A percentile compares a stretch with the other conserved stretches of the same genome.
Evolutionary conservation across 441 rosid genomes (phyloP).

Genomic region (Geranium incanum): DNA sequence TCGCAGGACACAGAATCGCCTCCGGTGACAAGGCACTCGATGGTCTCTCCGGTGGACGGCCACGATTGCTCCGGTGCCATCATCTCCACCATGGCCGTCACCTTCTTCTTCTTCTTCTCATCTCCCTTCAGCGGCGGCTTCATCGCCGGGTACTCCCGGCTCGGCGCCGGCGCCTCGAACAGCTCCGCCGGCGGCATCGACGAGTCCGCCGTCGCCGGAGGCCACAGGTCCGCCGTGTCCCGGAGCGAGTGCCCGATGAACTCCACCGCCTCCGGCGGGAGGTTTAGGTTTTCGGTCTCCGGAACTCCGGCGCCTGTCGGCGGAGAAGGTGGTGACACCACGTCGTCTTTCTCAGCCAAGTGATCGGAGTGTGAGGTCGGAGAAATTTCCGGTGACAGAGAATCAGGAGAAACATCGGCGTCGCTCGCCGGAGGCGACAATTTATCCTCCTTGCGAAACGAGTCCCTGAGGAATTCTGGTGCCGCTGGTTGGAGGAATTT

Average conservation of each 20-base stretch:
- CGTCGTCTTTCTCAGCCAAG: too few species aligned
- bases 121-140: not conserved
- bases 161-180: not conserved
- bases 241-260: not conserved
- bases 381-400: too few species aligned
- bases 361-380: too few species aligned
- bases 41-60: conserved; percentile 3
- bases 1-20: conserved; percentile 1
- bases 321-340: not conserved
- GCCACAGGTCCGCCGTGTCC: not conserved
- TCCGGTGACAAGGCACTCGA: not conserved
- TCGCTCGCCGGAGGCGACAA: not conserved
- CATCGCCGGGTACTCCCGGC: not conserved
- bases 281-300: not conserved
- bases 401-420: not conserved
- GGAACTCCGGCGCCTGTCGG: not conserved
- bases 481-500: not conserved
- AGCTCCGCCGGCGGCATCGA: not conserved
- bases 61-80: conserved; percentile 2
- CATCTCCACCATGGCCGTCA: not conserved
- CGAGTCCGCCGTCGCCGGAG: not conserved
- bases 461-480: not conserved
- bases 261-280: not conserved
- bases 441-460: not conserved
- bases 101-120: not conserved